These are phyloP conservation scores for Neoscytalidium dimidiatum DNA, from an alignment of 2,329 filamentous ascomycete genomes.

Conservation along the genomic window DNA sequence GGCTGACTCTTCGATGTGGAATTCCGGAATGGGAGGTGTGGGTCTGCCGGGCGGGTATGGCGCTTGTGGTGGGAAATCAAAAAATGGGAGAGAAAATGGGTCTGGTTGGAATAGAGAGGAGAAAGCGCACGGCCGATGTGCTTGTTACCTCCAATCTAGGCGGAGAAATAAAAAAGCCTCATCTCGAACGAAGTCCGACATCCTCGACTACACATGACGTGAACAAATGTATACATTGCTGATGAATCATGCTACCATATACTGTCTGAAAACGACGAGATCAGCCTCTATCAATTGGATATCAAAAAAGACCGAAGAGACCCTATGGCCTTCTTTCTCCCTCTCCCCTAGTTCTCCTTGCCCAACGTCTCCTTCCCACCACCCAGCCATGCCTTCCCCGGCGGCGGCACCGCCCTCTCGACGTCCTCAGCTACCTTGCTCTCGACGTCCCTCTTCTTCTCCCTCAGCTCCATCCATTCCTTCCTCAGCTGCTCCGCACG, in stretches of 20 bases:
- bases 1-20: neutral
- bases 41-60: neutral
- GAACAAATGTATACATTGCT: neutral
- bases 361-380: neutral
- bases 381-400: slow-evolving; percentile 33
- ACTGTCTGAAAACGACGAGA: no score
- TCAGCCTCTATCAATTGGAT: no score
- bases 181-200: neutral
- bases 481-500: neutral
- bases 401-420: slow-evolving; percentile 41
- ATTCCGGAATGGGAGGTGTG: neutral
- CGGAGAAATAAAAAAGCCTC: slow-evolving; percentile 13
- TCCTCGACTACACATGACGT: neutral
- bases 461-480: slow-evolving; percentile 29
- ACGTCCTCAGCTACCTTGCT: slow-evolving; percentile 44
- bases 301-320: no score
- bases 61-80: neutral
- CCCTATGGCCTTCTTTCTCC: neutral
- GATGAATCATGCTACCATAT: no score
- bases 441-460: slow-evolving; percentile 30
- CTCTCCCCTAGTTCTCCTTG: no score
- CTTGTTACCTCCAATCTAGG: neutral
- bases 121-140: slow-evolving; percentile 5
- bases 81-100: slow-evolving; percentile 9
- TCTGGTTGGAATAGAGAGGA: slow-evolving; percentile 3